Conservation (phyloP, 108 stramenopile species). For the Discostella stelligeroides region DNA sequence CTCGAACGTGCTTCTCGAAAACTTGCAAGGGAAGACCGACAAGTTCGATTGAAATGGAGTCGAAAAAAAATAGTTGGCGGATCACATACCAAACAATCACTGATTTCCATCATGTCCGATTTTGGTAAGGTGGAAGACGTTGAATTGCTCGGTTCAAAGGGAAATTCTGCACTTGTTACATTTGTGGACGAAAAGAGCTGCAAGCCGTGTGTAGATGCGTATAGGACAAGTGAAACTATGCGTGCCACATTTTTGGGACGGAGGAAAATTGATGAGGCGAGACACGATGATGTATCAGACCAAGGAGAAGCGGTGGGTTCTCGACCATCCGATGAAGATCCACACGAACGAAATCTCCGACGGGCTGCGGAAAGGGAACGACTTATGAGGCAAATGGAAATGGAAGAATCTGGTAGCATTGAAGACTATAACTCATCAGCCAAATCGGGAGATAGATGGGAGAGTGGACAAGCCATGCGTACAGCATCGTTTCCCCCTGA, state of each 20-base stretch:
- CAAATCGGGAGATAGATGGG: not conserved
- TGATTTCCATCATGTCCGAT: constrained; percentile 53
- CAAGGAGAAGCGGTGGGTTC: constrained; percentile 3
- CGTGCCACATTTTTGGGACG: constrained; percentile 76
- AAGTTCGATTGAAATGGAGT: constrained; percentile 84
- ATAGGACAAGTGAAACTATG: constrained; percentile 68
- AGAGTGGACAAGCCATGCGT: not conserved
- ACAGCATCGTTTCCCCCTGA: constrained; percentile 47
- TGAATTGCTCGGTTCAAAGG: constrained; percentile 76
- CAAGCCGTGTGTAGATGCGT: constrained; percentile 72
- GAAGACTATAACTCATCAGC: too few species aligned
- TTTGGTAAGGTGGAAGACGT: constrained; percentile 78
- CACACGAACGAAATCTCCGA: constrained; percentile 65
- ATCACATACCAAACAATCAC: constrained; percentile 65
- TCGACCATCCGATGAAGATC: constrained; percentile 42
- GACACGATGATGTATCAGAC: not conserved
- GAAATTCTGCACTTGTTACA: constrained; percentile 78
- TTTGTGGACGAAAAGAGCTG: constrained; percentile 66
- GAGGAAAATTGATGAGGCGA: constrained; percentile 57
- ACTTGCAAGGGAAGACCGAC: constrained; percentile 61
- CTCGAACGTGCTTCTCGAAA: constrained; percentile 32
- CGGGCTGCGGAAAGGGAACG: constrained; percentile 80
- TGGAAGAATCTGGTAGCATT: constrained; percentile 46
- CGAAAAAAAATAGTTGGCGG: constrained; percentile 66
- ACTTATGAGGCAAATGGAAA: constrained; percentile 69